Percentiles rank a stretch among this genome's conserved stretches.
phyloP scores from a whole-genome alignment of 1,139 yeast genomes.

The Candida freyschussii region DNA sequence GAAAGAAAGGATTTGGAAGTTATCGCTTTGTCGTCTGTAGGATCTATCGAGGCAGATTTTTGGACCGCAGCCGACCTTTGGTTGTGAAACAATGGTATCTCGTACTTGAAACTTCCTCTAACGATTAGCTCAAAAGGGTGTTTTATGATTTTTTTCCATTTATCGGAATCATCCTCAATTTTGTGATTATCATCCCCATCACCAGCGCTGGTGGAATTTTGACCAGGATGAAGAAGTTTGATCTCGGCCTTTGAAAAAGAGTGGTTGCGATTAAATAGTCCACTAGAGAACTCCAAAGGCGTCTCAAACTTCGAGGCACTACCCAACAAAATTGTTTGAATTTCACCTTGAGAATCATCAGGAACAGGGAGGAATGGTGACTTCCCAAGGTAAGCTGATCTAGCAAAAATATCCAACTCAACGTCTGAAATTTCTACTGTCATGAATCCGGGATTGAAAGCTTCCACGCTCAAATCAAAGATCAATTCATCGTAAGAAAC shows the following conservation, averaged over 20 bases:
- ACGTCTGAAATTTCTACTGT: constrained; percentile 60
- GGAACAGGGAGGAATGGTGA: constrained; percentile 8
- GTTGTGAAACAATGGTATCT: constrained; percentile 58
- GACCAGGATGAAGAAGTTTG: constrained; percentile 72
- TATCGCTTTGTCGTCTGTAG: constrained; percentile 28
- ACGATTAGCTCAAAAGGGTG: constrained; percentile 85
- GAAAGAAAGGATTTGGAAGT: too few relatives aligned
- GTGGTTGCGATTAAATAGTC: constrained; percentile 61
- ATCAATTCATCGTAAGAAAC: constrained; percentile 83
- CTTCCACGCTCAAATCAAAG: constrained; percentile 72
- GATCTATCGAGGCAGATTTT: constrained; percentile 56
- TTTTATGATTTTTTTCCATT: constrained; percentile 73
- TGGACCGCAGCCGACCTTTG: constrained; percentile 59
- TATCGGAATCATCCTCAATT: constrained; percentile 38
- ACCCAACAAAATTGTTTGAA: constrained; percentile 75
- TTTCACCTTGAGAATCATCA: constrained; percentile 18
- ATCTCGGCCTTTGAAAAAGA: constrained; percentile 61
- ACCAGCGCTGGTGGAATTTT: constrained; percentile 46
- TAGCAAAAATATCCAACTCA: constrained; percentile 85
- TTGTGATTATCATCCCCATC: constrained; percentile 23
- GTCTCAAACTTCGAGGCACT: constrained; percentile 62
- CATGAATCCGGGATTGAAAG: constrained; percentile 84
- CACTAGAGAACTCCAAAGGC: constrained; percentile 72
- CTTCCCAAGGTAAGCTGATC: constrained; percentile 47
- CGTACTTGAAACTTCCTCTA: constrained; percentile 77